Base-by-base conservation (phyloP, 2,329 filamentous ascomycete genomes). In the Ilyonectria destructans region DNA sequence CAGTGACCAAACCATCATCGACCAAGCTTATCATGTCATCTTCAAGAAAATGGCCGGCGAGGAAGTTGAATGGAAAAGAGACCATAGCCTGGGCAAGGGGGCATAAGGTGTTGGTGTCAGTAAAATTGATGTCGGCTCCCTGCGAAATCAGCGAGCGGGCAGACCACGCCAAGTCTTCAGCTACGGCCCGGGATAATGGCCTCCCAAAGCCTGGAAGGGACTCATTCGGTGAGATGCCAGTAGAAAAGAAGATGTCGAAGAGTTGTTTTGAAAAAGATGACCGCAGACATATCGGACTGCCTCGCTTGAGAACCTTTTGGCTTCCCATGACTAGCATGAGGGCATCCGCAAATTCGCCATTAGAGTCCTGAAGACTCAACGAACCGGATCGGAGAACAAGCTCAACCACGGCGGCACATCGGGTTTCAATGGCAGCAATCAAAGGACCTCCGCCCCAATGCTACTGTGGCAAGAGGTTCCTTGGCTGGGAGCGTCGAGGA, bases 381-480 rank as follows among this genome's bases (percentile, higher is more conserved):
- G 55, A 45, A 35, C 37, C 56, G 37, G 43, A 21, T 4, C 40
- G 6, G 12, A 60, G 55, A 2, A 60, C 21, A 26, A 65, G 23
- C 15, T 48, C 15, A 15, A 60, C 21, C 4, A 60, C 2, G 21
- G 21, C 17, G 15, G 17, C 6, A 6, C 12, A 21, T 1, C 40
- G 5, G 3, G 40, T 58, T 8, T 9, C 13, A 13, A 55, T 4
- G 4, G 62, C 29, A 17, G 58, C 35, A 8, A 48, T 17, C 35
- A 65, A 29, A 45, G 62, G 62, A n/a, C 62, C 37, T 4, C 46
- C 37, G 3, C 9, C 23, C n/a, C 15, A 58, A 5, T 40, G 13
- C 4, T 33, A 33, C 12, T 33, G 31, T 33, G 31, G 31, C 31
- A 33, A 33, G 31, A 9, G 31, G 31, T 33, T 15, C 17, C 23